Evolutionary conservation across 129 eudicot genomes (phyloP), one percentile per base, ranked within the genome.

Genomic region (Sambucus nigra): DNA sequence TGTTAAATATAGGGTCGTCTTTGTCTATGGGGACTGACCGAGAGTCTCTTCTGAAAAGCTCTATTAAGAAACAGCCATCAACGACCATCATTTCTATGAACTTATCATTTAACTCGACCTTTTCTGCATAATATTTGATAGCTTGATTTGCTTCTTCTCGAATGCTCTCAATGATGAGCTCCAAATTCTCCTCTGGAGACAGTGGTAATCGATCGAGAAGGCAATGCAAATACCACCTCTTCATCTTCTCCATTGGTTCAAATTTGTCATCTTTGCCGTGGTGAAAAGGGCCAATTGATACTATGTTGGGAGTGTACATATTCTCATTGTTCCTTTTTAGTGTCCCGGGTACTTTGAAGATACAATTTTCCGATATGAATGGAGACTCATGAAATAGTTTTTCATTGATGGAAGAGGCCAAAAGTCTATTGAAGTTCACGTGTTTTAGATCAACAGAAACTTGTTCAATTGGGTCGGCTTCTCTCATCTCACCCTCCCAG

Each of bases 211-310:
- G 48, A 13, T 16, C 48, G 20, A 42, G 48, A 4, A 42, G 48
- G 48, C 48, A 42, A 42, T 42, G 15, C 20, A 42, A 42, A 20
- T 42, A 42, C 48, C 48, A 42, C 48, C 14, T 13, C n/a, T 42
- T 42, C 48, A 42, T 42, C 48, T 42, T 42, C 48, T 42, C 48
- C 48, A 42, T 42, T 14, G 14, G 48, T 42, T 5, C 15, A 9
- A 42, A 42, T 42, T 20, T n/a, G n/a, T n/a, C 7, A 0, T 42
- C 48, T 42, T 42, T 14, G 48, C 20, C 48, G 20, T 42, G 48
- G 48, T 42, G 48, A 42, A 42, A n/a, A 16, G 48, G 48, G 53
- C 53, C 25, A 20, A 48, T 48, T 1, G 53, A 48, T 26, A 48
- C 25, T 20, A 42, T n/a, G 7, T 42, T 42, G 16, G 48, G 48